phyloP scores from a whole-genome alignment of 768 basidiomycete species.

The Tulasnella sp. region DNA sequence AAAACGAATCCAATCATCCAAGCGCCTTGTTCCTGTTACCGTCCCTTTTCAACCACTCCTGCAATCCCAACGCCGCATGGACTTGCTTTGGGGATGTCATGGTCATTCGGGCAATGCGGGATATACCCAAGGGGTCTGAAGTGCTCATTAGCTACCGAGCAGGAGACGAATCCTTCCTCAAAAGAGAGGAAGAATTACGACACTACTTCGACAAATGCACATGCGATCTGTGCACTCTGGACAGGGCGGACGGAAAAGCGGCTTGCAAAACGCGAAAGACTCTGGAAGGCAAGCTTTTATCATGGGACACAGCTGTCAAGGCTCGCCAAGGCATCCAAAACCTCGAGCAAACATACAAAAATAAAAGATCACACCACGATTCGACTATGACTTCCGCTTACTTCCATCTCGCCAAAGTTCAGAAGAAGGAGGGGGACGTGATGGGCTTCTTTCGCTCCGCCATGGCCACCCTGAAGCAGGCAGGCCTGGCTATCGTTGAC shows the following conservation, averaged over 20 bases:
- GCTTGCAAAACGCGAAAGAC: conserved; percentile 5
- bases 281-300: neutral
- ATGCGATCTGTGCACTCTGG: conserved; percentile 19
- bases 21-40: conserved; percentile 37
- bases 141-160: conserved; percentile 32
- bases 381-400: neutral
- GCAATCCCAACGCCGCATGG: conserved; percentile 35
- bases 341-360: conserved; percentile 19
- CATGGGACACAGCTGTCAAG: neutral
- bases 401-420: neutral
- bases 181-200: neutral
- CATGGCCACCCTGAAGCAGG: neutral
- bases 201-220: conserved; percentile 14
- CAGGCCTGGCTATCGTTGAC: conserved; percentile 8
- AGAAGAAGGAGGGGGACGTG: neutral
- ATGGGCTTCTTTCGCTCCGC: neutral
- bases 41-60: conserved; percentile 42
- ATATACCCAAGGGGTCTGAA: conserved; percentile 37
- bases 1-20: conserved; percentile 3
- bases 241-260: conserved; percentile 19
- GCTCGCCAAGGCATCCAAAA: neutral
- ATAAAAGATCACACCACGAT: neutral
- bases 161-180: neutral
- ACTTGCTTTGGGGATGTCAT: conserved; percentile 37
- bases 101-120: conserved; percentile 36